These are phyloP conservation scores for Phytophthora cajani DNA, from an alignment of 352 stramenopile genomes.

Conservation along the genomic window DNA sequence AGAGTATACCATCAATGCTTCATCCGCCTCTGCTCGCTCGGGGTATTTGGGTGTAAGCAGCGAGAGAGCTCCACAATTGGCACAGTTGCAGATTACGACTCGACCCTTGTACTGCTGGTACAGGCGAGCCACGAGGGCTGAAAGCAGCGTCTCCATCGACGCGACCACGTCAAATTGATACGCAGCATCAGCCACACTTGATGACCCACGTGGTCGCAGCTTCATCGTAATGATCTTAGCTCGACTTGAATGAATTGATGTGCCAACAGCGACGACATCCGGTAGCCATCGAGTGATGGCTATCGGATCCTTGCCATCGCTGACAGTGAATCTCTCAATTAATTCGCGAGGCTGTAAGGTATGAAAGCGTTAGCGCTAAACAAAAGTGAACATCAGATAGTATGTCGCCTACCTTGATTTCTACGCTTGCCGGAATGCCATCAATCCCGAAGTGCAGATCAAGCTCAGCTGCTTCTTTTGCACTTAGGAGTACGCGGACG, in stretches of 20 bases:
- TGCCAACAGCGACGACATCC: slow-evolving; percentile 62
- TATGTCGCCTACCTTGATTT: slow-evolving; percentile 56
- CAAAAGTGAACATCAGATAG: not conserved
- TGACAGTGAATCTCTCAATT: slow-evolving; percentile 48
- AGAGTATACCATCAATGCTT: slow-evolving; percentile 53
- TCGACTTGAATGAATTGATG: slow-evolving; percentile 56
- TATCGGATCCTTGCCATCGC: slow-evolving; percentile 43
- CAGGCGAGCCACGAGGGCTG: slow-evolving; percentile 49
- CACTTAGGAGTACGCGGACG: slow-evolving; percentile 64
- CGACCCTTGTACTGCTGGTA: slow-evolving; percentile 50
- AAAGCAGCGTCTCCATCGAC: slow-evolving; percentile 51
- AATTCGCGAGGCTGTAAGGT: slow-evolving; percentile 53
- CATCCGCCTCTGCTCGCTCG: slow-evolving; percentile 19
- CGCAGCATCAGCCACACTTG: slow-evolving; percentile 43
- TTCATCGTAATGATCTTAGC: slow-evolving; percentile 68
- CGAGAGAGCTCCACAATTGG: slow-evolving; percentile 65
- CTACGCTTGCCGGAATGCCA: slow-evolving; percentile 61
- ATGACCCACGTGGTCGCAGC: slow-evolving; percentile 36
- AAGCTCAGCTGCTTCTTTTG: slow-evolving; percentile 62
- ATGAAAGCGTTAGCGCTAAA: not conserved
- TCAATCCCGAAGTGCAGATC: slow-evolving; percentile 74
- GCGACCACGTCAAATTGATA: slow-evolving; percentile 62
- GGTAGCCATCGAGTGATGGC: slow-evolving; percentile 53
- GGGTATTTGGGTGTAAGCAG: slow-evolving; percentile 58
- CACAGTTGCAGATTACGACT: slow-evolving; percentile 59